Base-by-base conservation (phyloP, 2,329 filamentous ascomycete genomes). In the Macroventuria anomochaeta region DNA sequence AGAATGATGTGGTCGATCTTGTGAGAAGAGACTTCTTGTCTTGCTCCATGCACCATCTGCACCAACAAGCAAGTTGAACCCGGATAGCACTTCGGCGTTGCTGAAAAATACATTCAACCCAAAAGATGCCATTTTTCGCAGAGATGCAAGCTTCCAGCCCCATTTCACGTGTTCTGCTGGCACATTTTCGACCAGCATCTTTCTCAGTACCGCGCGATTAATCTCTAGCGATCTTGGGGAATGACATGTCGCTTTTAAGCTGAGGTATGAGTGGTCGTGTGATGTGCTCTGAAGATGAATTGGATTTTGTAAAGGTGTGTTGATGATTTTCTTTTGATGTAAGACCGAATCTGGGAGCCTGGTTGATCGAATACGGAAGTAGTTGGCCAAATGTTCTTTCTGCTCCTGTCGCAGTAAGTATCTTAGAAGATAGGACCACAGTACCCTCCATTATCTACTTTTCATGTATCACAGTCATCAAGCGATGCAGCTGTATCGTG, bases 41-140 rank as follows among this genome's bases (percentile, higher is more conserved):
- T 75, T 76, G 42, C 69, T 73, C 70, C 73, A 80, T 5, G 76
- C 76, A 8, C 77, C 78, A 42, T 80, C 78, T 8, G 76, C 76
- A 7, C 78, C 78, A 20, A 80, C 72, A 21, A 79, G 64, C 10
- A 80, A 63, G 57, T 79, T 73, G 55, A 75, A 77, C 1, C 70
- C 74, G 6, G 61, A 46, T 26, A 68, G 57, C 8, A 62, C 33
- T 21, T 66, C 20, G 31, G 64, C 55, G 47, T 71, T 55, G 2
- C 67, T 65, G 59, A 77, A 75, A 10, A 55, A 48, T 12, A 70
- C 38, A 15, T 55, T 21, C 15, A 59, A 44, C 13, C 59, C 63
- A 11, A 39, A 40, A 2, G 37, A 28, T 17, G 28, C 10, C 3
- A 49, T 52, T n/a, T 62, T 37, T 25, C 60, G 49, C n/a, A 70